Percentiles rank a stretch among this genome's conserved stretches.
phyloP scores from a whole-genome alignment of 352 stramenopile species.

The Phytopythium ostracodes region DNA sequence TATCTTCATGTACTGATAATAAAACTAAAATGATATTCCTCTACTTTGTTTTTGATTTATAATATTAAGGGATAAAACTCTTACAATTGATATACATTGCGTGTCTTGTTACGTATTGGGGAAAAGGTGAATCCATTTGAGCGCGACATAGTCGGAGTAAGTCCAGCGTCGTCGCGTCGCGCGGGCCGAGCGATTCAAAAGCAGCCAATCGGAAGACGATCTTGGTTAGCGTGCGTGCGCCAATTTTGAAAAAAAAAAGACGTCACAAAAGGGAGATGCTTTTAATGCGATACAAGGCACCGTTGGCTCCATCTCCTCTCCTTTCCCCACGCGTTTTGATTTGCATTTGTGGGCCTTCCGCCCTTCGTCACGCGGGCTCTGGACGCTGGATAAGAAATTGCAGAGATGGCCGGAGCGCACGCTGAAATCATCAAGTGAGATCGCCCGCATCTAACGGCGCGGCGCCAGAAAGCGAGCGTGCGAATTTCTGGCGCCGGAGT shows the following conservation, averaged over 20 bases:
- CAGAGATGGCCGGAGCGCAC: conserved; percentile 5
- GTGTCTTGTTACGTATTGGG: not conserved
- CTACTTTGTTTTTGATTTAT: no score
- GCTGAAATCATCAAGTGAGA: conserved; percentile 12
- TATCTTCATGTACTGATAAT: no score
- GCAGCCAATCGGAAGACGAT: not conserved
- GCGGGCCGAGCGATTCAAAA: not conserved
- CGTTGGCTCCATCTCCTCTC: no score
- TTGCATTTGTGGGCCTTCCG: not conserved
- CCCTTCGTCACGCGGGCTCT: not conserved
- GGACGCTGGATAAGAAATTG: conserved; percentile 8
- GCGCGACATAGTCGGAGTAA: not conserved
- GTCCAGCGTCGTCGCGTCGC: conserved; percentile 3
- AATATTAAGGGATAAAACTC: no score
- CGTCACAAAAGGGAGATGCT: not conserved
- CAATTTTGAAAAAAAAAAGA: not conserved
- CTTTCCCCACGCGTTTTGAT: not conserved
- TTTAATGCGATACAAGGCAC: not conserved
- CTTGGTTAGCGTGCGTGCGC: not conserved
- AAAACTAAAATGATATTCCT: no score
- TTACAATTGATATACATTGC: not conserved
- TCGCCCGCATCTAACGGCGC: not conserved
- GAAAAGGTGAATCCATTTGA: not conserved
- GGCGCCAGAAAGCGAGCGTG: no score
- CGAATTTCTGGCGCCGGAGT: no score